These are phyloP conservation scores for Ceratocystis variospora DNA, from an alignment of 2,329 filamentous ascomycete genomes.

Conservation along the genomic window DNA sequence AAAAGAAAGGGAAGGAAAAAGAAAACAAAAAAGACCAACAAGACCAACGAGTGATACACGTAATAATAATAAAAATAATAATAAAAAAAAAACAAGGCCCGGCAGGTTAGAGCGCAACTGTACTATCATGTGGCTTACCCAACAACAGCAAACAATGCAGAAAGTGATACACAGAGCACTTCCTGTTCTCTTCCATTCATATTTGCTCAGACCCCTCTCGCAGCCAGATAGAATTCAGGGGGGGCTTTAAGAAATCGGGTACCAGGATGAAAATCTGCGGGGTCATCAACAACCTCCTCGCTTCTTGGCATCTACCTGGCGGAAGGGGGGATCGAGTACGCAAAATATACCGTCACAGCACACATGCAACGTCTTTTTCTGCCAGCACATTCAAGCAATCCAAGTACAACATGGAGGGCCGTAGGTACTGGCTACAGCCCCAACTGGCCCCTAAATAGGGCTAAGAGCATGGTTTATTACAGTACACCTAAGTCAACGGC, in stretches of 20 bases:
- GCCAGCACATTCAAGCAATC: neutral
- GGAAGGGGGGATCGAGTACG: neutral
- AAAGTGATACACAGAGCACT: neutral
- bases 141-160: neutral
- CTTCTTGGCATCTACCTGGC: neutral
- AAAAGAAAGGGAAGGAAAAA: neutral
- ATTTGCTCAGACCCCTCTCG: slow-evolving; percentile 5
- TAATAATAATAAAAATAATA: neutral
- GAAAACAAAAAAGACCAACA: neutral
- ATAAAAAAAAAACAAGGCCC: neutral
- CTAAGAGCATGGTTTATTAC: neutral
- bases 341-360: neutral
- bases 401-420: neutral
- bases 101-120: neutral
- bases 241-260: neutral
- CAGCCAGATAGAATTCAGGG: neutral
- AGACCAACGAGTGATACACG: neutral
- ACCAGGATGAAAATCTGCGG: neutral
- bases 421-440: neutral
- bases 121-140: neutral
- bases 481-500: neutral
- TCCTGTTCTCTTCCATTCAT: neutral
- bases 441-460: neutral
- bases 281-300: neutral
- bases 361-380: neutral